Evolutionary conservation across 768 basidiomycete species (phyloP), one percentile per base, ranked within the genome.

Genomic region (Leccinellum albellum): DNA sequence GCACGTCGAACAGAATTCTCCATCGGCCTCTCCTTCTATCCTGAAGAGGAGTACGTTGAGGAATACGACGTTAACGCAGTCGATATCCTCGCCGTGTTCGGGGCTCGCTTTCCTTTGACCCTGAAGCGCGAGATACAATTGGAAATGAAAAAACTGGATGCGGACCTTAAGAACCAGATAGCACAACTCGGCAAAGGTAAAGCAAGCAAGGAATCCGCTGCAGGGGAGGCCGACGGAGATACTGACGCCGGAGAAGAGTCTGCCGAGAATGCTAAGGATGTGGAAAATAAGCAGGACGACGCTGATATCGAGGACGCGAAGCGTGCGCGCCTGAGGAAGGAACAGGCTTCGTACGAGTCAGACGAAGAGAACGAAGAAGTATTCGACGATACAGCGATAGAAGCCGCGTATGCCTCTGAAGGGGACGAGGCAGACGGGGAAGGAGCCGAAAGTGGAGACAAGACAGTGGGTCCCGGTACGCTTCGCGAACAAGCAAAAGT

Each of bases 121-220:
- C 76, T 99, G 65, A 92, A 89, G 74, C 91, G 87, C 71, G 94
- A 98, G 73, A 88, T 98, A 63, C 74, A 83, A 55, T 72, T 77
- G 13, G 96, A 98, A 75, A 83, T 98, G 80, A 93, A 89, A 75
- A 88, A 84, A 69, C 78, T 92, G 31, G 88, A 88, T 61, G 82
- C 84, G 20, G 89, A 94, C 66, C 73, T 90, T 60, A 91, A 85
- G 73, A 81, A 77, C 59, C 89, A 94, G 69, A 88, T 88, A 52
- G 79, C 83, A 31, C 87, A 92, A 60, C 77, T 96, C 15, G 97
- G 96, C 6, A 87, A 91, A 66, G 95, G 94, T 10, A 86, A 84
- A 53, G 70, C 74, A 14, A 73, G 75, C 56, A 74, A 68, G 51
- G 76, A 76, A 59, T 77, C 78, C 33, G 68, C 73, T 29, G 77